Evolutionary conservation across 208 protist species (phyloP).

Genomic region (Acanthamoeba divionensis): DNA sequence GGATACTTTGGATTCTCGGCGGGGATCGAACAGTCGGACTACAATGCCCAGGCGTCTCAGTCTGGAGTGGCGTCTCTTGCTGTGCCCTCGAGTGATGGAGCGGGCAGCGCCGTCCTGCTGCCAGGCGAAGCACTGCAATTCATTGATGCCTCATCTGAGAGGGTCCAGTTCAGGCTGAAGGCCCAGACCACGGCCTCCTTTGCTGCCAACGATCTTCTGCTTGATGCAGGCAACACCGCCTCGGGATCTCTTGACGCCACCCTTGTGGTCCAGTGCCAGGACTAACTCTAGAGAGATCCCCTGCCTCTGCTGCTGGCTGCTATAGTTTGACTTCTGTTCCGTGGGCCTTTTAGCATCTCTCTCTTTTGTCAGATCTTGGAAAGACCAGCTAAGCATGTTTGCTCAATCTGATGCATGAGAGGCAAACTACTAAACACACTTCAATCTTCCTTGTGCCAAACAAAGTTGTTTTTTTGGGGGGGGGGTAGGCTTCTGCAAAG

Average conservation of each 20-base stretch:
- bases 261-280: constrained; percentile 5
- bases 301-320: too few relatives aligned
- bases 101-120: not conserved
- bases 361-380: too few relatives aligned
- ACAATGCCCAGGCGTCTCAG: not conserved
- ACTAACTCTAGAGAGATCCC: too few relatives aligned
- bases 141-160: not conserved
- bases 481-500: too few relatives aligned
- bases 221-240: not conserved
- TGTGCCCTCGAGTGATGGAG: not conserved
- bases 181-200: not conserved
- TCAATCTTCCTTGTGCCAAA: too few relatives aligned
- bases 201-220: not conserved
- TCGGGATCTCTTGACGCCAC: not conserved
- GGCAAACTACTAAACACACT: too few relatives aligned
- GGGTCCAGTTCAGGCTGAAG: not conserved
- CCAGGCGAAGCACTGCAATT: not conserved
- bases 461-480: too few relatives aligned
- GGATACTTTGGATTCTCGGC: not conserved
- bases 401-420: too few relatives aligned
- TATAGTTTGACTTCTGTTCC: too few relatives aligned
- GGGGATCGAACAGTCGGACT: not conserved
- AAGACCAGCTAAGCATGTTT: too few relatives aligned
- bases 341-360: too few relatives aligned
- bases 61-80: not conserved